These are phyloP conservation scores for Eucalyptus marginata DNA, from an alignment of 345 rosid species.

Conservation along the genomic window DNA sequence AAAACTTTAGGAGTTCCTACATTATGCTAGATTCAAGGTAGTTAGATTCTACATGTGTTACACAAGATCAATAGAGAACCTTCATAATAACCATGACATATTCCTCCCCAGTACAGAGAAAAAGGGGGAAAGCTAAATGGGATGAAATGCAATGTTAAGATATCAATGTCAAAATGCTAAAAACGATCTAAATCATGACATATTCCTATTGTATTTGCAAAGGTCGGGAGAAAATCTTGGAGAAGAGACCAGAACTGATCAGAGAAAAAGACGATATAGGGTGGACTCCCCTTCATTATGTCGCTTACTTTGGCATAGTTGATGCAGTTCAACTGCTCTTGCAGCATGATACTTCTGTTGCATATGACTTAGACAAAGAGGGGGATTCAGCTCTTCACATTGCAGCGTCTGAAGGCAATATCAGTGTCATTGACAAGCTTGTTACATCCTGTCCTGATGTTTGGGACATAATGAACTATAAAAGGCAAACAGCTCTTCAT, in stretches of 20 bases:
- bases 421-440: not conserved
- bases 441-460: not conserved
- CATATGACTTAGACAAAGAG: not conserved
- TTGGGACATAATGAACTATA: fast-evolving
- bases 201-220: not conserved
- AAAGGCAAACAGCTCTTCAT: not conserved
- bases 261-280: not conserved
- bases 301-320: not conserved
- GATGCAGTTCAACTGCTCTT: not conserved
- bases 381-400: not conserved
- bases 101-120: not conserved
- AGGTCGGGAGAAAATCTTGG: not conserved
- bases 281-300: not conserved
- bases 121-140: not conserved
- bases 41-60: not conserved
- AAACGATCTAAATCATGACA: not conserved
- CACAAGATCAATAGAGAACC: not conserved
- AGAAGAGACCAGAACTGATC: not conserved
- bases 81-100: not conserved
- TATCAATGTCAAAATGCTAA: not conserved
- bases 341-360: not conserved
- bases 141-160: not conserved
- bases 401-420: fast-evolving
- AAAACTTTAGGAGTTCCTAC: not conserved
- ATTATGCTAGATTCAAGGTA: too few species aligned